Base-by-base conservation (phyloP, 1,139 yeast genomes). In the Trichomonascaceae sp. region DNA sequence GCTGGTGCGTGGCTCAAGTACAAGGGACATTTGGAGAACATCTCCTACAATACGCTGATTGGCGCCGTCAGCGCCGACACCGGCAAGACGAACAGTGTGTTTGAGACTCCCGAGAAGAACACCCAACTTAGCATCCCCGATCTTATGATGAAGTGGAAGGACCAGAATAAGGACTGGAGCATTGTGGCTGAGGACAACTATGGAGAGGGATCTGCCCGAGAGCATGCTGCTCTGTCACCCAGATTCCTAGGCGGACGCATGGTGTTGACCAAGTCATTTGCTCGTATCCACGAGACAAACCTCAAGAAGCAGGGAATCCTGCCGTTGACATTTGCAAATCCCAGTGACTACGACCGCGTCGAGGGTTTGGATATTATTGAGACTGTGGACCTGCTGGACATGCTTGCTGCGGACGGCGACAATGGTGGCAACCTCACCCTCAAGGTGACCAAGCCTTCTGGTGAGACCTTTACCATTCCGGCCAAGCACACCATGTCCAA, bases 1-100 rank as follows among this genome's bases (percentile, higher is more conserved):
- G 98, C 98, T 26, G 98, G 98, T 54, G 92, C 78, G n/a, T 89
- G 98, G 98, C 72, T 89, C 61, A 89, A 89, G 64, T 89, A 89
- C 64, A 89, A 89, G 65, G 98, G 98, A 14, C 98, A 89, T 56
- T 69, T 89, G 51, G 96, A 87, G 57, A 89, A 89, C 61, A 89
- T 89, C 46, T 81, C 96, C 11, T 72, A 89, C 64, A 89, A 89
- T 64, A 87, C 97, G 5, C 68, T 89, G 50, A 89, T 89, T 52
- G 98, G 98, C 43, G 98, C 98, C 13, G 93, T 82, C 41, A 89
- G 89, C 58, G 82, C 81, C 56, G 98, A 87, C 62, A 84, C 95
- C 26, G 96, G 95, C 38, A 93, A 85, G 60, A 96, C 85, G 30
- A 89, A 89, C 64, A 74, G 69, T 43, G 95, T 89, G 5, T 76